These are phyloP conservation scores for Oryza nivara DNA, from an alignment of 176 grass and related monocot genomes.

Conservation along the genomic window DNA sequence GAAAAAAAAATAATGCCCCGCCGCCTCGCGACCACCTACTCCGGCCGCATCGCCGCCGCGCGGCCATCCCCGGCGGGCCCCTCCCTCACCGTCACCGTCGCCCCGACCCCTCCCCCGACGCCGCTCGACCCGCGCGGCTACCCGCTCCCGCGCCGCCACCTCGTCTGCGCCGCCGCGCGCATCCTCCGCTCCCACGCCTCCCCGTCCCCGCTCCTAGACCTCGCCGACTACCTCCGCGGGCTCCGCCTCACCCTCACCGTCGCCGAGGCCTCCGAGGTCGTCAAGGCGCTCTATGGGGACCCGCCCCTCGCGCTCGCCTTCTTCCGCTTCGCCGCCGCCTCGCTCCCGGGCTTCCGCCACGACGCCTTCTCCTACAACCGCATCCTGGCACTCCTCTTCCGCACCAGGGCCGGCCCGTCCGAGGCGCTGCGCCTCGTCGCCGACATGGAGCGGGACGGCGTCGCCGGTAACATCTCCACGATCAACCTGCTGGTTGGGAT, in stretches of 20 bases:
- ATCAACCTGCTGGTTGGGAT: slow-evolving; percentile 85
- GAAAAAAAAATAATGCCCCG: slow-evolving; percentile 44
- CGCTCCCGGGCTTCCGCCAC: slow-evolving; percentile 71
- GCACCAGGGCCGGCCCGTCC: slow-evolving; percentile 9
- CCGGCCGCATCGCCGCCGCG: slow-evolving; percentile 72
- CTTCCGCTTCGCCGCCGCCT: slow-evolving; percentile 66
- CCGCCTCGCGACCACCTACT: slow-evolving; percentile 63
- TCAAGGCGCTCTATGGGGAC: slow-evolving; percentile 64
- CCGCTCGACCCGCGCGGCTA: slow-evolving; percentile 56
- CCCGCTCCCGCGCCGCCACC: slow-evolving; percentile 72
- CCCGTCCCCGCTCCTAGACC: slow-evolving; percentile 63
- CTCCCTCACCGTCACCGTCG: slow-evolving; percentile 71
- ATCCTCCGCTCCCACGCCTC: slow-evolving; percentile 54
- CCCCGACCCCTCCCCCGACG: slow-evolving; percentile 27
- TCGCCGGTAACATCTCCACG: slow-evolving; percentile 80
- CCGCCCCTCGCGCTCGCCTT: slow-evolving; percentile 67
- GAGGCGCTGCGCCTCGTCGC: slow-evolving; percentile 54
- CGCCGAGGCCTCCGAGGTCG: slow-evolving; percentile 70
- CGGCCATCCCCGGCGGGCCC: slow-evolving; percentile 55
- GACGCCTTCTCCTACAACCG: slow-evolving; percentile 96
- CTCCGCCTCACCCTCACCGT: slow-evolving; percentile 60
- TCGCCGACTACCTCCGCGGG: slow-evolving; percentile 66
- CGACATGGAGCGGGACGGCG: slow-evolving; percentile 75
- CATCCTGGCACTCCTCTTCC: slow-evolving; percentile 62
- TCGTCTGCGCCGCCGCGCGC: slow-evolving; percentile 65